Base-by-base conservation (phyloP, 2,329 filamentous ascomycete species). In the Aurifilum marmelostoma region DNA sequence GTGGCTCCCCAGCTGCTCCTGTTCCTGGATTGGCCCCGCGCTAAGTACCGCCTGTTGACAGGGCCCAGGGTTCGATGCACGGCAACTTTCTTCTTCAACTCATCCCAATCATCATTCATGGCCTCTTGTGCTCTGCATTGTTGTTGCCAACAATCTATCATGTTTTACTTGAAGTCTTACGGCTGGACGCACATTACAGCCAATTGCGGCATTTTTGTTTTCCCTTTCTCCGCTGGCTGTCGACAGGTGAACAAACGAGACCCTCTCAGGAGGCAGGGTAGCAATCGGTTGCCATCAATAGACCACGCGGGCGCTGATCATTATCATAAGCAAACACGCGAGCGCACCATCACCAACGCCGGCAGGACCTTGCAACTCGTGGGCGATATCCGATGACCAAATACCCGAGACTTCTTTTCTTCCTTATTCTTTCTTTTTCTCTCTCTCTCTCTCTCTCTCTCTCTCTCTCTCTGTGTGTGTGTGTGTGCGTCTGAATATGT, bases 1-100 rank as follows among this genome's bases (percentile, higher is more conserved):
- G 56, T 59, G 56, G 18, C 56, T n/a, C 56, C 27, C 8, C 56
- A 37, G 56, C 56, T 59, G 54, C 34, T 21, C 54, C 54, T 59
- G 56, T 59, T 34, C 56, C 56, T 59, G 56, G 18, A 59, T 59
- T 32, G 56, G 56, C 56, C 56, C 29, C 56, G 32, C 32, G 29
- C 56, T 59, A 56, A 54, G 21, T 54, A 34, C 56, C 56, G 29
- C 32, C n/a, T 32, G 56, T 6, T 37, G 56, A 59, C 56, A 59
- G 56, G 56, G 56, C 29, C 32, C 29, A 18, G 56, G 56, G 29
- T 37, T 32, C 37, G 52, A 56, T 56, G 52, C 52, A 29, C 52
- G 27, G 52, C 24, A 56, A 56, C 52, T 27, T 56, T 56, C 52
- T 50, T 50, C 18, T 32, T 29, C 52, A n/a, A 18, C 52, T 14